phyloP scores from a whole-genome alignment of 106 monocot species.

The Triglochin maritima region DNA sequence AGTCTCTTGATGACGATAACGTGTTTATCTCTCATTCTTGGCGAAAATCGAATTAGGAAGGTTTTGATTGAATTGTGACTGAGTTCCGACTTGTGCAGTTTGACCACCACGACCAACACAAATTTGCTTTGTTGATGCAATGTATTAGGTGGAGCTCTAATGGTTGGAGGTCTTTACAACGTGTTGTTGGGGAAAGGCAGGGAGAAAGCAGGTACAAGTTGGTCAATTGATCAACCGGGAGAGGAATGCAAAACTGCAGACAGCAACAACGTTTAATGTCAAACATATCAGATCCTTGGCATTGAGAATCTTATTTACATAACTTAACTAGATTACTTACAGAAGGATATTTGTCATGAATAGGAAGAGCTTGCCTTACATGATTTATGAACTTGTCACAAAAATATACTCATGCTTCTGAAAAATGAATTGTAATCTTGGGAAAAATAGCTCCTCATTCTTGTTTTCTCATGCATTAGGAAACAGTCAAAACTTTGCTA shows the following conservation, averaged over 20 bases:
- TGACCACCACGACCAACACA: not conserved
- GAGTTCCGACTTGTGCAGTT: not conserved
- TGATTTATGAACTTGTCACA: not conserved
- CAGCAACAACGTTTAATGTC: not conserved
- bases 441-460: too few species aligned
- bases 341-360: not conserved
- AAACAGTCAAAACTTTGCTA: too few species aligned
- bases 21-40: conserved; percentile 9
- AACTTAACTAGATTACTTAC: not conserved
- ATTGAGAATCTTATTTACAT: not conserved
- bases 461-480: too few species aligned
- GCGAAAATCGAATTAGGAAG: conserved; percentile 22
- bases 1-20: conserved; percentile 14
- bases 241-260: not conserved
- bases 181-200: conserved; percentile 52
- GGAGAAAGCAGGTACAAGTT: conserved; percentile 5
- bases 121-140: conserved; percentile 23
- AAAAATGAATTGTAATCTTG: not conserved
- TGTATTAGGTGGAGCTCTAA: conserved; percentile 47
- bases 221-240: not conserved
- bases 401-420: not conserved
- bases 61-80: conserved; percentile 23
- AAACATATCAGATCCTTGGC: not conserved
- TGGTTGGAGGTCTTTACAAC: conserved; percentile 52
- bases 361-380: not conserved